Conservation (phyloP, 441 rosid species). For the Jatropha podagrica region DNA sequence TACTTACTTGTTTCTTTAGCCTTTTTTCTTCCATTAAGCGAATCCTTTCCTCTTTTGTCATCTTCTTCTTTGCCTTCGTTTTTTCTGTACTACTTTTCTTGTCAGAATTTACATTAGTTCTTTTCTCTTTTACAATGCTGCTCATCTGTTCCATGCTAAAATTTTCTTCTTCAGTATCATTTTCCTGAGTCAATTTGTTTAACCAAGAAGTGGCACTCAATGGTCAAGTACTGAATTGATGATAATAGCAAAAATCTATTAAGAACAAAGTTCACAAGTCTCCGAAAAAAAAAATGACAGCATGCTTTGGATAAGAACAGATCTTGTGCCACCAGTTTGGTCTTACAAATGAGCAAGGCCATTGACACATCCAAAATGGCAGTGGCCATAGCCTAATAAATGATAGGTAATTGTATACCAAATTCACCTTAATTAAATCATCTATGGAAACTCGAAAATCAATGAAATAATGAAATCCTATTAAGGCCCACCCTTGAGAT, state of each 20-base stretch:
- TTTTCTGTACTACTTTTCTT: constrained; percentile 35
- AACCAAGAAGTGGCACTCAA: neutral
- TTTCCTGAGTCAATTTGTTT: constrained; percentile 42
- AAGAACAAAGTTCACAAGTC: neutral
- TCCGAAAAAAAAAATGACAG: neutral
- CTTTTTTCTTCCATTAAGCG: constrained; percentile 72
- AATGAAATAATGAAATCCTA: neutral
- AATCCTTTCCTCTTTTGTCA: constrained; percentile 55
- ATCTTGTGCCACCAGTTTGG: constrained; percentile 6
- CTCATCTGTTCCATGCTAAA: constrained; percentile 41
- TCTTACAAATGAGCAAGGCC: neutral
- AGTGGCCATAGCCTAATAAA: neutral
- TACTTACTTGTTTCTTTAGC: constrained; percentile 67
- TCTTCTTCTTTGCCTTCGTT: constrained; percentile 45
- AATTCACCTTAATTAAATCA: neutral
- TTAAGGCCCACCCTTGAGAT: neutral
- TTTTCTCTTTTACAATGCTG: constrained; percentile 26
- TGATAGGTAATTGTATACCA: neutral
- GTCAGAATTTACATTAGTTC: constrained; percentile 27
- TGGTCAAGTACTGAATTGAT: neutral
- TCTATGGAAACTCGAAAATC: neutral
- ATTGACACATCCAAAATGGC: neutral
- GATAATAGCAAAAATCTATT: neutral
- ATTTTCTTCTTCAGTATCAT: constrained; percentile 51
- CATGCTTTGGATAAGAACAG: neutral